Base-by-base conservation (phyloP, 768 basidiomycete genomes). In the Psilocybe sp. region DNA sequence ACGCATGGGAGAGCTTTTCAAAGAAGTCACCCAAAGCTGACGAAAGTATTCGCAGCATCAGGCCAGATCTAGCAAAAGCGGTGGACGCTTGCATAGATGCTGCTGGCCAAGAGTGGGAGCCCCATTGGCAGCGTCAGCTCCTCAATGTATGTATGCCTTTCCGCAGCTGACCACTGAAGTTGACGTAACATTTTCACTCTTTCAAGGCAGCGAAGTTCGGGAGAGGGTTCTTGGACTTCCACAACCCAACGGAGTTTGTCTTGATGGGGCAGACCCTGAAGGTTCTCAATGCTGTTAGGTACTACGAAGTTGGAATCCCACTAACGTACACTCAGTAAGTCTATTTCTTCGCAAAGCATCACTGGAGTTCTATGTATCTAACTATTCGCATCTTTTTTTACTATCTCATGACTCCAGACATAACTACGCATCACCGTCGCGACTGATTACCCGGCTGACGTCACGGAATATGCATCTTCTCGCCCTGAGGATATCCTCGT, bases 151-250 rank as follows among this genome's bases (percentile, higher is more conserved):
- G 78, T 47, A 5, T 16, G 63, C 35, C 51, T 50, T 9, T 34
- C 31, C 34, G 18, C n/a, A 50, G 46, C 43, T 36, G 42, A 15
- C 16, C 12, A 28, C 3, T 28, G 23, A 28, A 28, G 23, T 10
- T 28, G 2, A 15, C 47, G 42, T 28, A 46, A 8, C 13, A 15
- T 15, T 51, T 51, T 36, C 16, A 42, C 15, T 28, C 33, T 10
- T 39, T 28, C 0, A 56, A 96, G 91, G 93, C 95, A n/a, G 96
- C 96, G 7, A 94, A 94, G 64, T 98, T 96, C 61, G 97, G 96
- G 1, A 82, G 93, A 52, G 88, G 92, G 0, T 99, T 94, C 64
- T 69, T 99, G 55, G 97, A 98, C 63, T 76, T 93, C 20, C 89
- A 93, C 62, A 90, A 98, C 63, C 90, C 96, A 4, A 84, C 82